Evolutionary conservation across 164 flowering plant genomes (phyloP), one percentile per base, ranked within the genome.

Genomic region (Saururus chinensis): DNA sequence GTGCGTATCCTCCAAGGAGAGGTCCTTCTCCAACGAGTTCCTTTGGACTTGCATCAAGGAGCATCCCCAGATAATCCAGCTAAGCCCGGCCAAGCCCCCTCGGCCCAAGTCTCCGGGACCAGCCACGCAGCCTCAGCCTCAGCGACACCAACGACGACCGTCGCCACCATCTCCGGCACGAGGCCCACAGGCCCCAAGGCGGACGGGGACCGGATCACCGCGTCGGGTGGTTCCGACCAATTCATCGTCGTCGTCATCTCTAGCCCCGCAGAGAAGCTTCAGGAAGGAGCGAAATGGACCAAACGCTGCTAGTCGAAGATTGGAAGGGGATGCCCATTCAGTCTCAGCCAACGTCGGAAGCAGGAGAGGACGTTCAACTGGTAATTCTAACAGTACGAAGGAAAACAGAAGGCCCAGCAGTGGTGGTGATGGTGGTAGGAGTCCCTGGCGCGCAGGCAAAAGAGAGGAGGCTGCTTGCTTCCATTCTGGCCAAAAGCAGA

Each of bases 21-120:
- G 58, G 58, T 55, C 58, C 35, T 55, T 55, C 30, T 55, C 58
- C 35, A 24, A 55, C 17, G 58, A 55, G 19, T 55, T 55, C 19
- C 37, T 23, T 1, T 55, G 35, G 58, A 23, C 58, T 10, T 23
- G 35, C 58, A 14, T 24, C 30, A 55, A 24, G 37, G 35, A 55
- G 58, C 16, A 55, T 55, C 58, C 56, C 22, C 56, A 53, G 21
- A 20, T 53, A n/a, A 21, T 53, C 23, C 58, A 13, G 13, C 14
- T 17, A 45, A 45, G 14, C 14, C 49, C 49, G 4, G 49, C 2
- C 49, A 17, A 45, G 17, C 49, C 49, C 14, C 2, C 14, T n/a
- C n/a, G n/a, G n/a, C n/a, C n/a, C n/a, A n/a, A n/a, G n/a, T n/a
- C n/a, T n/a, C n/a, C n/a, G n/a, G n/a, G n/a, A n/a, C n/a, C n/a